phyloP scores from a whole-genome alignment of 2,329 filamentous ascomycete genomes.

The Aspergillus clavatus region DNA sequence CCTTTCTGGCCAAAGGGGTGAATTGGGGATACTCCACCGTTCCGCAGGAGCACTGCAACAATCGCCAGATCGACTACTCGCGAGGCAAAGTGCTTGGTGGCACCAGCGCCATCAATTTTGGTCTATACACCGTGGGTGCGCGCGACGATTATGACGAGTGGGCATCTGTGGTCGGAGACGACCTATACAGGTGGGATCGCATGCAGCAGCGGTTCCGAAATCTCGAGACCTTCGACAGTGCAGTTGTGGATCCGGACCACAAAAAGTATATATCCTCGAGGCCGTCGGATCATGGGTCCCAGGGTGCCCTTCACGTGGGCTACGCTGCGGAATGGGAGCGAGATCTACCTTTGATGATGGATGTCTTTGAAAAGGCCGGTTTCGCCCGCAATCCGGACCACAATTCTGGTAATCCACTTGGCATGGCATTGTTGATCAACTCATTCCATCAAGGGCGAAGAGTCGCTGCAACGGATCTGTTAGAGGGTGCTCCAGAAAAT shows the following conservation, averaged over 20 bases:
- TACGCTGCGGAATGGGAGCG: constrained; percentile 49
- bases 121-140: constrained; percentile 52
- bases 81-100: constrained; percentile 52
- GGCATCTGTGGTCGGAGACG: constrained; percentile 53
- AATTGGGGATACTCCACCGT: constrained; percentile 52
- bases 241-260: constrained; percentile 35
- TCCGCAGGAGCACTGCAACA: constrained; percentile 43
- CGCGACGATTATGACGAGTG: constrained; percentile 60
- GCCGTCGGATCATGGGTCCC: constrained; percentile 44
- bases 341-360: constrained; percentile 44
- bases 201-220: constrained; percentile 49
- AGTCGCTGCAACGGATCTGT: constrained; percentile 49
- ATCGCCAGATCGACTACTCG: constrained; percentile 46
- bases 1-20: constrained; percentile 47
- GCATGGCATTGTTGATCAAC: constrained; percentile 49
- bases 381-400: constrained; percentile 51
- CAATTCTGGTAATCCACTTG: constrained; percentile 56
- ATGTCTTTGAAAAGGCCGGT: constrained; percentile 48
- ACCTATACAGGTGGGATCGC: constrained; percentile 52
- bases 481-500: constrained; percentile 45
- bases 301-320: constrained; percentile 47
- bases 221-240: constrained; percentile 51
- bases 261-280: constrained; percentile 47
- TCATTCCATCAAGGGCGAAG: constrained; percentile 48
- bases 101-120: constrained; percentile 52